Conservation (phyloP, 441 rosid genomes). For the Erodium texanum region DNA sequence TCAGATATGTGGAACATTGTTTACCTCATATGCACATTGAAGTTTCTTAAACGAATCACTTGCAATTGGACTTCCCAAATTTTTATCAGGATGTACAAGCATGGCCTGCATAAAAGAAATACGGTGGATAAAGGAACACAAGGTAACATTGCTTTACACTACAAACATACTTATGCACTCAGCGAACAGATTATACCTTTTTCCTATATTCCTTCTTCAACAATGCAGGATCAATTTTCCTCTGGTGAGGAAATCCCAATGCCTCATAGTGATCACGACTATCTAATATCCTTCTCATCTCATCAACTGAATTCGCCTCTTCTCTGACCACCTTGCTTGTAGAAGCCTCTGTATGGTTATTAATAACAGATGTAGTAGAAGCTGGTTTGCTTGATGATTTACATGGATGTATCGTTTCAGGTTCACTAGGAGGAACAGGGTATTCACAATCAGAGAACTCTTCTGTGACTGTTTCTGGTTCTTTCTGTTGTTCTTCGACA, state of each 20-base stretch:
- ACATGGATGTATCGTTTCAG: slow-evolving; percentile 55
- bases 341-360: slow-evolving; percentile 38
- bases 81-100: slow-evolving; percentile 99
- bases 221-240: slow-evolving; percentile 43
- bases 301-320: slow-evolving; percentile 56
- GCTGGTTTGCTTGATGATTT: slow-evolving; percentile 57
- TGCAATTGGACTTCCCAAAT: slow-evolving; percentile 87
- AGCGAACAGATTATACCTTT: slow-evolving; percentile 41
- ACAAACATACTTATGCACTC: neutral
- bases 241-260: slow-evolving; percentile 68
- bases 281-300: slow-evolving; percentile 81
- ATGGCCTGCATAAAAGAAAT: slow-evolving; percentile 58
- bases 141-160: neutral
- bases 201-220: slow-evolving; percentile 84
- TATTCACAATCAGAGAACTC: slow-evolving; percentile 59
- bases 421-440: slow-evolving; percentile 45
- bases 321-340: slow-evolving; percentile 40
- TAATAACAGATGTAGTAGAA: slow-evolving; percentile 40
- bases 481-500: slow-evolving; percentile 54
- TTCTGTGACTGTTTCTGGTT: slow-evolving; percentile 46
- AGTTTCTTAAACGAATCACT: slow-evolving; percentile 98
- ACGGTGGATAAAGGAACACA: neutral
- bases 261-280: slow-evolving; percentile 79
- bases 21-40: slow-evolving; percentile 96
- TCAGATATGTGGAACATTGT: slow-evolving; percentile 4